These are phyloP conservation scores for Fusarium subtropicale DNA, from an alignment of 2,329 filamentous ascomycete genomes.

Conservation along the genomic window DNA sequence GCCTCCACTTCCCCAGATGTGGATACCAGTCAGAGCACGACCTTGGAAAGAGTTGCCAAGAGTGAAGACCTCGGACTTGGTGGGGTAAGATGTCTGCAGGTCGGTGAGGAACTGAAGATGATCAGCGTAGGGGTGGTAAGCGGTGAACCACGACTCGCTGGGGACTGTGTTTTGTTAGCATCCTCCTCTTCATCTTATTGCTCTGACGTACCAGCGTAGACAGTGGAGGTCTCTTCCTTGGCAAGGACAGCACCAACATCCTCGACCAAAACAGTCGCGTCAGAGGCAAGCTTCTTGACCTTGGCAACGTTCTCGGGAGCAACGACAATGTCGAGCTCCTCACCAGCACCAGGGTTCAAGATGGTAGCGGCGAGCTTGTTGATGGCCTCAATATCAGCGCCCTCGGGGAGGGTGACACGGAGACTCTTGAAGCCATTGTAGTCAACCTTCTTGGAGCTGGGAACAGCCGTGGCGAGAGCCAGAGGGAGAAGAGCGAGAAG, in stretches of 20 bases:
- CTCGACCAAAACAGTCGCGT: slow-evolving; percentile 31
- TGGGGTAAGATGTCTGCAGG: slow-evolving; percentile 27
- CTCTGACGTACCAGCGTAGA: slow-evolving; percentile 20
- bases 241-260: slow-evolving; percentile 34
- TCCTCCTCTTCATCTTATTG: too few species aligned
- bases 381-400: slow-evolving; percentile 11
- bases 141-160: slow-evolving; percentile 34
- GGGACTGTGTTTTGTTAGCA: slow-evolving; percentile 5
- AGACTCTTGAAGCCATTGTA: slow-evolving; percentile 39
- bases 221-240: slow-evolving; percentile 17
- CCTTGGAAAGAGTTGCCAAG: slow-evolving; percentile 33
- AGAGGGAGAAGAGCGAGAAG: slow-evolving; percentile 27
- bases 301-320: slow-evolving; percentile 34
- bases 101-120: slow-evolving; percentile 32
- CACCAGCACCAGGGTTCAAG: slow-evolving; percentile 27
- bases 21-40: slow-evolving; percentile 29
- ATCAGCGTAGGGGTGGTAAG: slow-evolving; percentile 34
- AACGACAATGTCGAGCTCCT: slow-evolving; percentile 31
- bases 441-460: slow-evolving; percentile 36
- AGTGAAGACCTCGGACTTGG: slow-evolving; percentile 24
- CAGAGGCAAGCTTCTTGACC: slow-evolving; percentile 24
- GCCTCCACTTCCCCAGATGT: slow-evolving; percentile 37
- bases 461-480: slow-evolving; percentile 25
- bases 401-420: slow-evolving; percentile 31
- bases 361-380: slow-evolving; percentile 34